Base-by-base conservation (phyloP, 305 asterid genomes). In the Solanum hybrid region DNA sequence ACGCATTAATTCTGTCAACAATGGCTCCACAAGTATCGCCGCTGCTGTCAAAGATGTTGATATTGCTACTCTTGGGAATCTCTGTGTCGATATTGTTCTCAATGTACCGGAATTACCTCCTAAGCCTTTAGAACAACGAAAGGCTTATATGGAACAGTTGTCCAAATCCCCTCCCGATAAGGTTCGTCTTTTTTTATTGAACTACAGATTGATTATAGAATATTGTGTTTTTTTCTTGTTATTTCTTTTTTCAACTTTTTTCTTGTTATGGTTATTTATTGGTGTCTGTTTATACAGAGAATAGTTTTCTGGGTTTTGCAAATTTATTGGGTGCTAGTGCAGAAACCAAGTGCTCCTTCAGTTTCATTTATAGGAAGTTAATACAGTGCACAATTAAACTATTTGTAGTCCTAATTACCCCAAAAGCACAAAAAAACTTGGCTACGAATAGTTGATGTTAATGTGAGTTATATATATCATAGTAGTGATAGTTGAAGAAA, bases 21-120 rank as follows among this genome's bases (percentile, higher is more conserved):
- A 91, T 73, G 95, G 91, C 27, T 95, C 93, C 79, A 91, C 91
- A 76, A 82, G 87, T 45, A 8, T 93, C 15, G 77, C 32, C 5
- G 86, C 92, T 39, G 92, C 77, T 4, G 93, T 92, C 68, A 97
- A 97, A 93, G 97, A 95, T 29, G 88, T 97, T 32, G 99, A 97
- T 90, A 95, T 97, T 89, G 96, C 98, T 4, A 97, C 99, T 39
- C 91, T 97, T 20, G 99, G 99, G 6, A 97, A 97, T 92, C 94
- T 97, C 29, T 97, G 99, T 41, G 96, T 97, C 45, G 99, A 97
- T 92, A 94, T 97, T 90, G 99, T 97, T 81, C 98, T 97, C 86
- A 94, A 89, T 93, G 99, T 97, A 85, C 98, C 98, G 7, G 37
- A 94, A 85, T 90, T 97, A 93, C 99, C 99, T 36, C 98, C 99